phyloP scores from a whole-genome alignment of 1,139 yeast species.

The Blastobotrys serpentis region DNA sequence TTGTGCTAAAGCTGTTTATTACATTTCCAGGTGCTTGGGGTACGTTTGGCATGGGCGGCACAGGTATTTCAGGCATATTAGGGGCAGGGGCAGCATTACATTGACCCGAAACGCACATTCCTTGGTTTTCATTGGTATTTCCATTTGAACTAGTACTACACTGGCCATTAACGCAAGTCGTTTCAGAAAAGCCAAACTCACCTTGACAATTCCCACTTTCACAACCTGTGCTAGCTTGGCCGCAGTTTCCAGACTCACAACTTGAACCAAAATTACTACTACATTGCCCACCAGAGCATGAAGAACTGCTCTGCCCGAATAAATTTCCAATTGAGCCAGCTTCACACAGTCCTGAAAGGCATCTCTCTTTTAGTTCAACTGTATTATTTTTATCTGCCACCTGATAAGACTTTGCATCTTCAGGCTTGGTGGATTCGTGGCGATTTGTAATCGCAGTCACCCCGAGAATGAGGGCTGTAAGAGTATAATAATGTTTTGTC shows the following conservation, averaged over 20 bases:
- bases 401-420: background rate
- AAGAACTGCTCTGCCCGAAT: background rate
- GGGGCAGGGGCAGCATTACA: background rate
- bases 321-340: background rate
- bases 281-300: conserved; percentile 2
- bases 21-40: background rate
- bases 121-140: background rate
- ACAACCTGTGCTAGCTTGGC: background rate
- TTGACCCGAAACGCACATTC: background rate
- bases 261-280: background rate
- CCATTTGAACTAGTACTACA: background rate
- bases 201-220: background rate
- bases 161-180: conserved; percentile 1
- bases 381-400: background rate
- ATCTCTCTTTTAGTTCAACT: conserved; percentile 3
- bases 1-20: conserved; percentile 1
- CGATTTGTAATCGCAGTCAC: background rate
- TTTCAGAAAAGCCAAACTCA: background rate
- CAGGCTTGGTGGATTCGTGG: background rate
- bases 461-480: background rate
- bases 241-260: conserved; percentile 4
- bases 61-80: background rate
- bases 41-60: background rate
- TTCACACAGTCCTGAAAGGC: conserved; percentile 3
- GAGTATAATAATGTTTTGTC: background rate